phyloP scores from a whole-genome alignment of 1,284 basidiomycete species.

The Irpex rosettiformis region DNA sequence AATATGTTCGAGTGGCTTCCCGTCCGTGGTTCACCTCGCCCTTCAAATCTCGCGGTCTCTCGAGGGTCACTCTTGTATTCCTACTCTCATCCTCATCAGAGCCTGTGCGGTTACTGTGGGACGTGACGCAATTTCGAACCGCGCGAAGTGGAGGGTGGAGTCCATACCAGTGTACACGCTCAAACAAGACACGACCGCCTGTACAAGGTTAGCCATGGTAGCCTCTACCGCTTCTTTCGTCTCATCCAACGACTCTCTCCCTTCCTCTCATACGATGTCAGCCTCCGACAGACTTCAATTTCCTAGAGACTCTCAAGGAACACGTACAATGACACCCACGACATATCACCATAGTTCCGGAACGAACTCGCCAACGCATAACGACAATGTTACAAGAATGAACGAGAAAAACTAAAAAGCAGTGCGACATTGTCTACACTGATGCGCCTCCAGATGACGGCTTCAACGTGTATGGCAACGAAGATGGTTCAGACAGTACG shows the following conservation, averaged over 20 bases:
- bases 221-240: no score
- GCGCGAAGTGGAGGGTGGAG: not conserved
- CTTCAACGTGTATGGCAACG: conserved; percentile 18
- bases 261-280: not conserved
- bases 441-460: conserved; percentile 1
- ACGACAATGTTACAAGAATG: not conserved
- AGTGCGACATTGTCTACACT: not conserved
- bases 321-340: not conserved
- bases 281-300: not conserved
- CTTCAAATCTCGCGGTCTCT: no score
- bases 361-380: not conserved
- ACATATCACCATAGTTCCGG: not conserved
- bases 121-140: not conserved
- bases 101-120: no score
- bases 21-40: no score
- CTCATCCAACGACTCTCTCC: no score
- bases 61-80: no score
- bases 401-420: not conserved
- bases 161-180: not conserved
- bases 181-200: not conserved
- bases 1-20: no score
- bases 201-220: no score
- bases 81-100: no score
- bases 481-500: conserved; percentile 16
- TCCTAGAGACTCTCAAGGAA: not conserved